Base-by-base conservation (phyloP, 768 basidiomycete species). In the Termitomyces sp. region DNA sequence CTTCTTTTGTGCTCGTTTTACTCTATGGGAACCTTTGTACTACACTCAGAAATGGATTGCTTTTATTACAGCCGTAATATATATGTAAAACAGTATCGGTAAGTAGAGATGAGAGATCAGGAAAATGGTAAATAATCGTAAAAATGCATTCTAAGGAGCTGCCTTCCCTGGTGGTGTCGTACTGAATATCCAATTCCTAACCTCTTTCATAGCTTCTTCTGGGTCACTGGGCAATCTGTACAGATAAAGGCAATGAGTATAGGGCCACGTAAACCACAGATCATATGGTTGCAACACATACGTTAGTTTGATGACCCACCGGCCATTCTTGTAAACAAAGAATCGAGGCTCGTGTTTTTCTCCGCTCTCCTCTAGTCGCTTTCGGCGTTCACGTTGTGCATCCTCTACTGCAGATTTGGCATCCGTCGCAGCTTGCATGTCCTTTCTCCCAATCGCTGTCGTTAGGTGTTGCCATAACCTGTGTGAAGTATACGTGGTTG, bases 361-460 rank as follows among this genome's bases (percentile, higher is more conserved):
- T 5, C 91, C 91, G 20, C 71, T 82, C 67, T 89, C 90, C 59
- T 95, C 95, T 61, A 89, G 79, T 69, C 76, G 75, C 68, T 80
- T 84, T 41, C 92, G 85, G 57, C 82, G 72, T 66, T 97, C 94
- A 50, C 97, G 81, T 74, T 98, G 95, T 28, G 86, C 86, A 63
- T 96, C 94, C 75, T 99, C 97, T 0, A 99, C 91, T 13, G 81
- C 80, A 2, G 84, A 83, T 79, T 99, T 99, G 50, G 93, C 92
- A 30, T 82, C 83, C 4, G 95, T 97, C 26, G 97, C 97, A 12
- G 84, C 87, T 65, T 95, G 93, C 93, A 98, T 96, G 71, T 99
- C 94, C 68, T 89, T 92, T 35, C 78, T 78, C 33, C 80, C 70
- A 72, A 99, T 98, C 20, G 96, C 97, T 18, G 79, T 75, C 28